Percentiles rank a stretch among this genome's conserved stretches.
Evolutionary conservation across 2,329 filamentous ascomycete genomes (phyloP).

Genomic region (Aspergillus calidoustus): DNA sequence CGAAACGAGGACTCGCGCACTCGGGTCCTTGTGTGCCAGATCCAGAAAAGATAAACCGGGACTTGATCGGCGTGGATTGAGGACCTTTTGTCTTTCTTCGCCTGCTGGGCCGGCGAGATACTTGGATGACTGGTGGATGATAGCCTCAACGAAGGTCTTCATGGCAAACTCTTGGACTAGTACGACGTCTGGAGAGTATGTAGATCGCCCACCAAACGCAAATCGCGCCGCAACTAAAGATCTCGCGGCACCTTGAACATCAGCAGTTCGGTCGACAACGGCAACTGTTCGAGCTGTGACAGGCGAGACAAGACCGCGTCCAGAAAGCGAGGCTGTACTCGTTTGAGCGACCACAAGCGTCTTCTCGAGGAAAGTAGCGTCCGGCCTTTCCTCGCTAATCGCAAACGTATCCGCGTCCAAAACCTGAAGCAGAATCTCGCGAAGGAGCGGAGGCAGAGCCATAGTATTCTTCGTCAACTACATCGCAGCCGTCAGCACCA

Average conservation of each 20-base stretch:
- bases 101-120: conserved; percentile 31
- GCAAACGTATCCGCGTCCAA: conserved; percentile 57
- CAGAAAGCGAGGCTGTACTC: not conserved
- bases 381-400: conserved; percentile 42
- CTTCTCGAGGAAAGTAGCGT: conserved; percentile 34
- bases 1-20: conserved; percentile 31
- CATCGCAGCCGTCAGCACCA: not conserved
- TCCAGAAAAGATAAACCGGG: conserved; percentile 25
- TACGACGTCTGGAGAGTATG: conserved; percentile 66
- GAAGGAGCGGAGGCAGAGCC: conserved; percentile 28
- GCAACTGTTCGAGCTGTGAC: conserved; percentile 51
- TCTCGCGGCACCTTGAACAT: conserved; percentile 58
- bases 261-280: conserved; percentile 64
- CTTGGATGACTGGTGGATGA: conserved; percentile 43
- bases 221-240: conserved; percentile 60
- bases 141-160: conserved; percentile 58
- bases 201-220: conserved; percentile 59
- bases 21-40: conserved; percentile 33
- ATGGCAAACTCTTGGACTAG: conserved; percentile 68
- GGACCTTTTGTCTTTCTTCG: conserved; percentile 23
- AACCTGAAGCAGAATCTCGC: conserved; percentile 30
- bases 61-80: conserved; percentile 21
- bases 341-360: conserved; percentile 24
- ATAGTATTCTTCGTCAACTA: conserved; percentile 33
- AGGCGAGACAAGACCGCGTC: conserved; percentile 33